Conservation (phyloP, 768 basidiomycete species). For the Hygrophorus pudorinus region DNA sequence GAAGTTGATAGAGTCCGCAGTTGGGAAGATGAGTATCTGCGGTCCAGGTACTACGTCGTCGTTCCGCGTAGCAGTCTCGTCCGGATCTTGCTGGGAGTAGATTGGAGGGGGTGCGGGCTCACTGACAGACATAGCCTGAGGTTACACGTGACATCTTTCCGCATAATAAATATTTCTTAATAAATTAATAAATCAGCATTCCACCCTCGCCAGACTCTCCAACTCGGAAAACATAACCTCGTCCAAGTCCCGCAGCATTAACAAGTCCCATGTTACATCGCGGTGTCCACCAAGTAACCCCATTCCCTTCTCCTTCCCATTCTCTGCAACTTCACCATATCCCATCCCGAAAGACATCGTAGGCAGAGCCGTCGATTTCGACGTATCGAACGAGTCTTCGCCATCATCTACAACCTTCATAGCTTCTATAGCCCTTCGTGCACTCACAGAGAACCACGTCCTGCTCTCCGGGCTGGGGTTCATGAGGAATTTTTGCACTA, state of each 20-base stretch:
- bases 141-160: background rate
- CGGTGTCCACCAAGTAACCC: constrained; percentile 67
- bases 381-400: constrained; percentile 63
- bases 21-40: constrained; percentile 70
- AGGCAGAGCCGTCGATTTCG: constrained; percentile 46
- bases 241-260: constrained; percentile 68
- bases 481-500: constrained; percentile 56
- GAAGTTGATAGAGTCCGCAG: constrained; percentile 61
- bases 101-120: constrained; percentile 47
- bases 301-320: constrained; percentile 55
- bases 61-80: constrained; percentile 14
- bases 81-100: constrained; percentile 43
- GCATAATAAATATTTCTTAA: background rate
- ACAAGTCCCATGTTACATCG: constrained; percentile 59
- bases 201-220: constrained; percentile 69
- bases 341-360: constrained; percentile 80
- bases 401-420: constrained; percentile 73
- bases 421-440: constrained; percentile 63
- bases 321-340: constrained; percentile 65
- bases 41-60: constrained; percentile 22
- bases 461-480: constrained; percentile 42
- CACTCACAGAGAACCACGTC: constrained; percentile 39
- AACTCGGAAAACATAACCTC: constrained; percentile 66
- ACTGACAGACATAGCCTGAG: constrained; percentile 21
- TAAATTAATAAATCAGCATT: constrained; percentile 20